A percentile compares a stretch with the other conserved stretches of the same genome.
Conservation (phyloP, 495 filamentous ascomycete genomes). For the Penicillium crystallinum region DNA sequence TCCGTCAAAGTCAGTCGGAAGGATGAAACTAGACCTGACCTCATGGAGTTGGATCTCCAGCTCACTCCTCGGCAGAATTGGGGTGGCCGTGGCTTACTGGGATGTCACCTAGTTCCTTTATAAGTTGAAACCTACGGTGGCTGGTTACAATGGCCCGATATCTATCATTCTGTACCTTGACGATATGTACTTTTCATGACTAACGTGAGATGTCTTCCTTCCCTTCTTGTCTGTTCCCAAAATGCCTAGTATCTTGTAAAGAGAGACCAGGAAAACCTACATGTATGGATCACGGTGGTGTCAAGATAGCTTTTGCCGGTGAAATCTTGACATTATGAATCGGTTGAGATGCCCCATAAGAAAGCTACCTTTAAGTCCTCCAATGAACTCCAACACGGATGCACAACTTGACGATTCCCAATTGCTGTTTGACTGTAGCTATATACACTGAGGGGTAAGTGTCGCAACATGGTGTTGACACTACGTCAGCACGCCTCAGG, state of each 20-base stretch:
- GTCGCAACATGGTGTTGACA: slow-evolving; percentile 4
- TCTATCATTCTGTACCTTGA: not conserved
- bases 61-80: slow-evolving; percentile 72
- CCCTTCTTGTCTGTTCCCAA: not conserved
- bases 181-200: slow-evolving; percentile 7
- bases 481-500: slow-evolving; percentile 30
- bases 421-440: not conserved
- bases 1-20: slow-evolving; percentile 63
- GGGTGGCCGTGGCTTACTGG: slow-evolving; percentile 83
- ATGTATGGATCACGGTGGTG: not conserved
- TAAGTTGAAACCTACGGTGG: slow-evolving; percentile 15
- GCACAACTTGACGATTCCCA: too few species aligned
- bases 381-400: too few species aligned
- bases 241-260: not conserved
- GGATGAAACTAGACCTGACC: slow-evolving; percentile 31
- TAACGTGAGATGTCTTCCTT: slow-evolving; percentile 6
- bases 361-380: too few species aligned
- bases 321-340: not conserved
- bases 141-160: not conserved
- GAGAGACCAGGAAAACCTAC: not conserved
- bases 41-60: slow-evolving; percentile 57
- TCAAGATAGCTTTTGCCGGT: not conserved
- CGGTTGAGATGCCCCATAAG: too few species aligned
- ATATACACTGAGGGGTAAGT: not conserved
- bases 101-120: slow-evolving; percentile 82